Conservation (phyloP, 2,329 filamentous ascomycete species). For the Aspergillus quadrilineatus region DNA sequence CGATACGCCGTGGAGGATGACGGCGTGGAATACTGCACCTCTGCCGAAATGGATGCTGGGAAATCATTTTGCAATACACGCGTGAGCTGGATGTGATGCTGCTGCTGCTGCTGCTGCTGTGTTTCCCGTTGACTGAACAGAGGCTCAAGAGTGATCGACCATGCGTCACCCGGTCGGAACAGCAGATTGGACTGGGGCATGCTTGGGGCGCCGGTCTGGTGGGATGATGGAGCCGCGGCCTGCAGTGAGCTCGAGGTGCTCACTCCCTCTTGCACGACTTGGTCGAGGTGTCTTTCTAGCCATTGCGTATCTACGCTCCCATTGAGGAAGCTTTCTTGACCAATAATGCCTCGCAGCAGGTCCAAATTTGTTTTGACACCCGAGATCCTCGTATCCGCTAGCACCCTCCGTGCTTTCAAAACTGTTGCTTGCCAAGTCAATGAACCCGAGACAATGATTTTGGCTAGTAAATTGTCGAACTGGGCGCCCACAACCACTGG, state of each 20-base stretch:
- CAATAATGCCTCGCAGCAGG: constrained; percentile 55
- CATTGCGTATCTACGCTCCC: constrained; percentile 57
- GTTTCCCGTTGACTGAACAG: constrained; percentile 15
- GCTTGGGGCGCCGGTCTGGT: constrained; percentile 3
- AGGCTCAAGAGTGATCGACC: constrained; percentile 52
- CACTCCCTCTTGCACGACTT: constrained; percentile 39
- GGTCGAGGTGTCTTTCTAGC: constrained; percentile 53
- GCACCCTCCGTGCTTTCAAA: constrained; percentile 54
- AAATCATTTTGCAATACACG: constrained; percentile 61
- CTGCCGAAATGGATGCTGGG: constrained; percentile 54
- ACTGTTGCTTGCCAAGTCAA: constrained; percentile 54
- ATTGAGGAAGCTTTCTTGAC: constrained; percentile 50
- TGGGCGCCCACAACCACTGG: constrained; percentile 50
- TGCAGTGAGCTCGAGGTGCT: constrained; percentile 23
- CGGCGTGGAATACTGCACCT: constrained; percentile 50
- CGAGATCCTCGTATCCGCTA: constrained; percentile 55
- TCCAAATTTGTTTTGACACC: constrained; percentile 61
- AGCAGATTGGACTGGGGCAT: constrained; percentile 42
- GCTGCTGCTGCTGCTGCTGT: constrained; percentile 20
- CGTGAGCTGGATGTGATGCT: constrained; percentile 55
- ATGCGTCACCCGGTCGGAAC: constrained; percentile 60
- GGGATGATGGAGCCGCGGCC: not conserved
- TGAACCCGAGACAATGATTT: constrained; percentile 57
- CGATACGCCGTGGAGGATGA: constrained; percentile 43
- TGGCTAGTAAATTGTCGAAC: constrained; percentile 61